These are phyloP conservation scores for Macrolepiota fuliginosa DNA, from an alignment of 768 basidiomycete genomes.

Conservation along the genomic window DNA sequence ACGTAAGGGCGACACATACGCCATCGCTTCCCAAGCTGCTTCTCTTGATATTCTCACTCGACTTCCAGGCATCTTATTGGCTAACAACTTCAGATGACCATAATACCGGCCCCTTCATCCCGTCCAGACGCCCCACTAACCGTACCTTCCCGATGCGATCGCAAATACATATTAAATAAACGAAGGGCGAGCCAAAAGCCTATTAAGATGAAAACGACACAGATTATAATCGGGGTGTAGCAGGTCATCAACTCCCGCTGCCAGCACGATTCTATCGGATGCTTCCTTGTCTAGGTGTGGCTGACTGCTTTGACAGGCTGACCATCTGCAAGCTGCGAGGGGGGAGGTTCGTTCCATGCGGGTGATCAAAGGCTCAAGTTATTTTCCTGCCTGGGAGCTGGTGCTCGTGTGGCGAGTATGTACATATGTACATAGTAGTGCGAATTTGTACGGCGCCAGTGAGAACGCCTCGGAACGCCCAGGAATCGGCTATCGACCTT, in stretches of 20 bases:
- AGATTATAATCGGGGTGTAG: background rate
- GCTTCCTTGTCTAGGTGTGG: background rate
- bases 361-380: background rate
- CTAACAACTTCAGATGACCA: background rate
- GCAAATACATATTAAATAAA: background rate
- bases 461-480: background rate
- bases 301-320: background rate
- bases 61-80: background rate
- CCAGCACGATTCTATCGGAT: background rate
- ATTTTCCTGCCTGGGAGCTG: no score
- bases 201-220: no score
- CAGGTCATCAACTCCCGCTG: background rate
- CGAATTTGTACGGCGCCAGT: background rate
- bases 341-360: background rate
- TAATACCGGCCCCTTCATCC: background rate
- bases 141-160: background rate
- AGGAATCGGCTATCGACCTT: background rate
- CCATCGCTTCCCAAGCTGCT: background rate
- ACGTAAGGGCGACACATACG: background rate
- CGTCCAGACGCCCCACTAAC: background rate
- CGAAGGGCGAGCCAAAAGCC: background rate
- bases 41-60: background rate
- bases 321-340: background rate
- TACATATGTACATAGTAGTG: no score
- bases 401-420: no score